Base-by-base conservation (phyloP, 1,139 yeast species). In the Geotrichum carabidarum region DNA sequence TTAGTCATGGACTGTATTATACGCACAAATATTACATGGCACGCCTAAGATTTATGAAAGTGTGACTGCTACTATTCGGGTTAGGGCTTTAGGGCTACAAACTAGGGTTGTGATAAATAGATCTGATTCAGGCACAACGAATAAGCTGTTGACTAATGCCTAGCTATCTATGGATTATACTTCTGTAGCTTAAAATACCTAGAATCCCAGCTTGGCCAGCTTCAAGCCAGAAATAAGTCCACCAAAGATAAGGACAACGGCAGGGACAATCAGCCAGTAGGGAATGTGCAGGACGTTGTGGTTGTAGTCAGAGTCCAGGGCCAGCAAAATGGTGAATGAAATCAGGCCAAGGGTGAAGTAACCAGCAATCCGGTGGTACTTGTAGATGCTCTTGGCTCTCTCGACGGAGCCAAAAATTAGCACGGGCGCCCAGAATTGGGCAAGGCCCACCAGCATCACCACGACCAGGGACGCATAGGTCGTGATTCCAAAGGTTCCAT, bases 341-440 rank as follows among this genome's bases (percentile, higher is more conserved):
- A 61, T 50, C 46, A 65, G 53, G 7, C 42, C 51, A 35, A 68
- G 47, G 9, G 58, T 58, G 14, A 58, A 17, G 53, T 68, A 68
- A 7, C 71, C 71, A 1, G 58, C 59, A 9, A 60, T 56, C 17
- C 71, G 59, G 54, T 68, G 71, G 56, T 59, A 67, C 58, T 66
- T 67, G 63, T 68, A 68, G 36, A 63, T 47, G 18, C 54, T 47
- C 57, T 65, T 64, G 15, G 68, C 71, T 17, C 55, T 57, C 37
- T 48, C 51, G 12, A 61, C 62, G 1, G 68, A 63, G 15, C 71
- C 71, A 54, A 65, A 63, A 22, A 65, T 51, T 18, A 35, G 49
- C 8, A 42, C 52, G 5, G 71, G 70, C 44, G 60, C 46, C 64
- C 66, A 68, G 54, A 60, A 68, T 43, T 61, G 62, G 8, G 63